Percentiles rank a stretch among this genome's conserved stretches.
phyloP scores from a whole-genome alignment of 768 basidiomycete genomes.

The Asterophora lycoperdoides region DNA sequence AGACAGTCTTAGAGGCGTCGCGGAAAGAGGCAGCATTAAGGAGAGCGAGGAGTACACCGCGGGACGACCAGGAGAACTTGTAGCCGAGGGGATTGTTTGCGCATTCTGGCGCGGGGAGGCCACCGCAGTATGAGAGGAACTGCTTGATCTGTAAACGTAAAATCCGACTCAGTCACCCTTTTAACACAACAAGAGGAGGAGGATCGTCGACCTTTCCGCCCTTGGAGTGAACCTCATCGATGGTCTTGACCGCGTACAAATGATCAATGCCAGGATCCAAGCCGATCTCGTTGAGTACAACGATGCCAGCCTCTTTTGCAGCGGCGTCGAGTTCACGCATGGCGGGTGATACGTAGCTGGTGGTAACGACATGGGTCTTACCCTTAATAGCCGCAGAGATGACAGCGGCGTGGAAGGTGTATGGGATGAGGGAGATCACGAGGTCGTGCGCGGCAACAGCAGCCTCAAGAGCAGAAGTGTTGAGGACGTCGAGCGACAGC shows the following conservation, averaged over 20 bases:
- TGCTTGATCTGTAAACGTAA: constrained; percentile 59
- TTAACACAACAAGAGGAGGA: neutral
- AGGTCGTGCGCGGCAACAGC: constrained; percentile 85
- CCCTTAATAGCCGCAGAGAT: constrained; percentile 88
- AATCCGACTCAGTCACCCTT: neutral
- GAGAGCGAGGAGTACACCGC: constrained; percentile 92
- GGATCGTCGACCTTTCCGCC: constrained; percentile 77
- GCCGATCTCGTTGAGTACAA: constrained; percentile 97
- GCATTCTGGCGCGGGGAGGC: constrained; percentile 88
- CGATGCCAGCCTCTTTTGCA: constrained; percentile 82
- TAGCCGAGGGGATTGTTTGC: constrained; percentile 95
- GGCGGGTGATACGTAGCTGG: constrained; percentile 88
- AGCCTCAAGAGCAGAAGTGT: constrained; percentile 67
- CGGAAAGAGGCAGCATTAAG: constrained; percentile 86
- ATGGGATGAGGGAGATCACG: constrained; percentile 95
- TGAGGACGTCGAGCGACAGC: constrained; percentile 77
- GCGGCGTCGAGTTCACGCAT: constrained; percentile 84
- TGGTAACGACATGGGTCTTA: constrained; percentile 94
- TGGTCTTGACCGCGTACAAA: constrained; percentile 90
- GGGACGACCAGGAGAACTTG: constrained; percentile 99
- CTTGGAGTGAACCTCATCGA: constrained; percentile 88
- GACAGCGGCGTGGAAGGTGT: constrained; percentile 84
- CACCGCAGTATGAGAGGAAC: constrained; percentile 95
- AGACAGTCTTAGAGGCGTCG: constrained; percentile 56
- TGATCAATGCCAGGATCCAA: constrained; percentile 96